Base-by-base conservation (phyloP, 495 filamentous ascomycete genomes). In the Umbilicaria muhlenbergii region DNA sequence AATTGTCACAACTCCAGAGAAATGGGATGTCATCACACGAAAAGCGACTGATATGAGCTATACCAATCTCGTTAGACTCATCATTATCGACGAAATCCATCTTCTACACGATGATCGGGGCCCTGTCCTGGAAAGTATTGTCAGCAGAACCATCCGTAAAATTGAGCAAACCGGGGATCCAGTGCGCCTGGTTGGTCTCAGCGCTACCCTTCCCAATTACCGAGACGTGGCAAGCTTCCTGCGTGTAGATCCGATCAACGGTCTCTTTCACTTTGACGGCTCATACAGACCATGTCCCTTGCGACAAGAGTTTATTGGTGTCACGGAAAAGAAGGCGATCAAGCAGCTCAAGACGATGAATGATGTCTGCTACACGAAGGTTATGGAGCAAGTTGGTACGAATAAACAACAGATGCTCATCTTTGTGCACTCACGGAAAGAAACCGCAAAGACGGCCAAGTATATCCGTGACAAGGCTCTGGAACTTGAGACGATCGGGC, bases 281-380 rank as follows among this genome's bases (percentile, higher is more conserved):
- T 87, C 89, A 10, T 99, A 76, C 64, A 71, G 91, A 38, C 91
- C 91, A 41, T 96, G 92, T 56, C 91, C 91, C 2, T 58, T 99
- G 46, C 82, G 78, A 50, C 91, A 99, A 55, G 91, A 99, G 60
- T 99, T 95, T 61, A 89, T 99, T 56, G 91, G 92, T 41, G 81
- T 99, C 31, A 94, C 86, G 0, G 91, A 99, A 47, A 92, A 88
- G 63, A 99, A 99, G 53, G 83, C 91, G 14, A 99, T 96, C 66
- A 99, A 95, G 64, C 91, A 99, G 63, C 68, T 99, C 39, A 94
- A 95, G 71, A 92, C 82, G 0, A 99, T 99, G 91, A 99, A 99
- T 48, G 91, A 99, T 53, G 86, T 99, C 33, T 93, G 85, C 40
- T 96, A 99, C 58, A 92, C 78, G 37, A 99, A 99, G 58, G 88